Percentiles rank a stretch among this genome's conserved stretches.
Conservation (phyloP, 805 yeast genomes). For the Peterozyma toletana region DNA sequence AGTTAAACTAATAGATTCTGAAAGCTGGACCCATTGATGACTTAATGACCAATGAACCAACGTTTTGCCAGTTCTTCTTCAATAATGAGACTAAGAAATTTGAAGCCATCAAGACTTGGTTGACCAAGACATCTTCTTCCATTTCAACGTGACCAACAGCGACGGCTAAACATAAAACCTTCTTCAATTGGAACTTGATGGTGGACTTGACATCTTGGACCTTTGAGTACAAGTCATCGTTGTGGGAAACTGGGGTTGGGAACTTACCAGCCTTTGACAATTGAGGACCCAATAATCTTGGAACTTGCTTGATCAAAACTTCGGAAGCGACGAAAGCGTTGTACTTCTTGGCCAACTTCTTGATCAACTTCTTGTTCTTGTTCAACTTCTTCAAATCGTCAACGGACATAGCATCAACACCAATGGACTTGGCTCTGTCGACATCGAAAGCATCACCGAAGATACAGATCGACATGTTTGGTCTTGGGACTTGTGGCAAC, state of each 20-base stretch:
- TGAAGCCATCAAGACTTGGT: conserved; percentile 97
- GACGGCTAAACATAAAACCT: conserved; percentile 98
- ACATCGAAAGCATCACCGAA: conserved; percentile 99
- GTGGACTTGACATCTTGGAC: conserved; percentile 97
- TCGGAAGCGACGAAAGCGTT: conserved; percentile 99
- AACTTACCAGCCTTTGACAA: conserved; percentile 99
- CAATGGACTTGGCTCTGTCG: conserved; percentile 99
- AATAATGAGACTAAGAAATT: conserved; percentile 98
- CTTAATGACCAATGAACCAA: conserved; percentile 98
- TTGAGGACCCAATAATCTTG: conserved; percentile 99
- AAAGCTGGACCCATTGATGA: conserved; percentile 99
- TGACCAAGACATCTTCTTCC: conserved; percentile 93
- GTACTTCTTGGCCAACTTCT: conserved; percentile 99
- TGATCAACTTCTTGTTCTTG: conserved; percentile 99
- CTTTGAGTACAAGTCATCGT: conserved; percentile 94
- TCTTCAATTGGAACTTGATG: conserved; percentile 99
- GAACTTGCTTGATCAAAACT: conserved; percentile 98
- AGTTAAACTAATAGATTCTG: conserved; percentile 85
- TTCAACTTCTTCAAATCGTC: conserved; percentile 99
- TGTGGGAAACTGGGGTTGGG: conserved; percentile 99
- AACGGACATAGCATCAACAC: conserved; percentile 99
- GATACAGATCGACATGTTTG: conserved; percentile 99
- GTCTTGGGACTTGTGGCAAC: conserved; percentile 99
- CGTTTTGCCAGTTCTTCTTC: conserved; percentile 99
- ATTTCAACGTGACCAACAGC: conserved; percentile 99